phyloP scores from a whole-genome alignment of 495 filamentous ascomycete genomes.

The Penicillium flavigenum region DNA sequence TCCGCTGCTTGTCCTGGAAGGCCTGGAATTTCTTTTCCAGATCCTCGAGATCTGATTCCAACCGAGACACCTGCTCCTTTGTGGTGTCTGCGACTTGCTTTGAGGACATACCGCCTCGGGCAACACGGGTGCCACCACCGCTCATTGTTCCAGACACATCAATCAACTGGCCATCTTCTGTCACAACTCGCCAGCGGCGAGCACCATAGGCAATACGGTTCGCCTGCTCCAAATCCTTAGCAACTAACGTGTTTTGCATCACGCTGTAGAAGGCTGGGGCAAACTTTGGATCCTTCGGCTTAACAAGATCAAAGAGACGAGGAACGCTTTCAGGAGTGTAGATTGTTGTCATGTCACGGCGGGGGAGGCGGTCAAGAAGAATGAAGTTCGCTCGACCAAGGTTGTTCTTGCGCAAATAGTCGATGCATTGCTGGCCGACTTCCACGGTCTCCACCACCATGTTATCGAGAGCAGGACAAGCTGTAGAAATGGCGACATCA shows the following conservation, averaged over 20 bases:
- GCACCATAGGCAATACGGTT: slow-evolving; percentile 95
- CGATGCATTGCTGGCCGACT: slow-evolving; percentile 94
- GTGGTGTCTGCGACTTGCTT: slow-evolving; percentile 82
- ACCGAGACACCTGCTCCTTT: slow-evolving; percentile 81
- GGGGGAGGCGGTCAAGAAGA: slow-evolving; percentile 80
- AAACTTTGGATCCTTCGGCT: slow-evolving; percentile 82
- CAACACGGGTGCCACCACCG: slow-evolving; percentile 85
- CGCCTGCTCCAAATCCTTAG: slow-evolving; percentile 86
- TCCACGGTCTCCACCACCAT: slow-evolving; percentile 95
- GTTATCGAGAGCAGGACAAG: slow-evolving; percentile 87
- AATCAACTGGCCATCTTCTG: slow-evolving; percentile 90
- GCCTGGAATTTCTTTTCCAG: slow-evolving; percentile 76
- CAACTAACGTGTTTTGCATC: slow-evolving; percentile 89
- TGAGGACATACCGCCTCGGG: slow-evolving; percentile 90
- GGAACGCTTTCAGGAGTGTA: slow-evolving; percentile 90
- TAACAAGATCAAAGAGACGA: slow-evolving; percentile 88
- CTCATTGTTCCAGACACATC: slow-evolving; percentile 98
- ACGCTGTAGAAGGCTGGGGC: slow-evolving; percentile 92
- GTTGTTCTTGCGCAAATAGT: slow-evolving; percentile 95
- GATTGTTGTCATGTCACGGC: slow-evolving; percentile 71
- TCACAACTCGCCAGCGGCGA: slow-evolving; percentile 91
- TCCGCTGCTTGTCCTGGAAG: slow-evolving; percentile 76
- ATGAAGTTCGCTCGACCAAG: slow-evolving; percentile 98
- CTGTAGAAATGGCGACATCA: slow-evolving; percentile 95
- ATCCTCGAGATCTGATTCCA: slow-evolving; percentile 82